Percentiles rank a stretch among this genome's conserved stretches.
Conservation (phyloP, 768 basidiomycete genomes). For the Lanmaoa rubissima region DNA sequence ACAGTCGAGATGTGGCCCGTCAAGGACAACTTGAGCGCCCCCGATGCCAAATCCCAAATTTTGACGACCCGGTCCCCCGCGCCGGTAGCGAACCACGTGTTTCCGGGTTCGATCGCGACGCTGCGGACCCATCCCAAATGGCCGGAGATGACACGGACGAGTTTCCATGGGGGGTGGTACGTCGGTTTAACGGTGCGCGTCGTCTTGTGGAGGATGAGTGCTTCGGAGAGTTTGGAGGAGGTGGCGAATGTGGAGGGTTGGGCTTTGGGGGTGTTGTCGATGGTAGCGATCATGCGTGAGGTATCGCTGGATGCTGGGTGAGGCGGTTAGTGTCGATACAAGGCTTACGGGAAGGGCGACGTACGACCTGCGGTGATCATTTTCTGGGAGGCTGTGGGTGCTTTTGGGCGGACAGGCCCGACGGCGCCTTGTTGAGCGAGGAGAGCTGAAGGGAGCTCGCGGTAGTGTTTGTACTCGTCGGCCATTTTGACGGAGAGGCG, state of each 20-base stretch:
- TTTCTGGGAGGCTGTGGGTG: slow-evolving; percentile 50
- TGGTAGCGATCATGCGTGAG: slow-evolving; percentile 67
- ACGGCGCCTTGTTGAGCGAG: slow-evolving; percentile 78
- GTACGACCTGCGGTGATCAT: slow-evolving; percentile 71
- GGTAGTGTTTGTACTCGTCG: slow-evolving; percentile 86
- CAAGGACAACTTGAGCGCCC: slow-evolving; percentile 94
- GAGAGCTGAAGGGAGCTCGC: slow-evolving; percentile 78
- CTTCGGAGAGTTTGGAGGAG: slow-evolving; percentile 72
- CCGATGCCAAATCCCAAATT: slow-evolving; percentile 97
- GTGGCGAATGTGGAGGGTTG: slow-evolving; percentile 72
- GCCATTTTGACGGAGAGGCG: slow-evolving; percentile 82
- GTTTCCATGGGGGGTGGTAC: slow-evolving; percentile 96
- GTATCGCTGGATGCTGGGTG: slow-evolving; percentile 41
- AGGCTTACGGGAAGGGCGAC: slow-evolving; percentile 18
- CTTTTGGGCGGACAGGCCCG: slow-evolving; percentile 62
- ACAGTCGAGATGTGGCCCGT: slow-evolving; percentile 99
- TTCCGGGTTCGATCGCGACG: slow-evolving; percentile 95
- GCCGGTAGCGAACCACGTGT: slow-evolving; percentile 98
- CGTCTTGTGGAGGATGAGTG: slow-evolving; percentile 89
- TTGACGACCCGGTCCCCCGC: slow-evolving; percentile 98
- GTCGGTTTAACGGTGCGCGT: slow-evolving; percentile 92
- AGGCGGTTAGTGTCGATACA: slow-evolving; percentile 10
- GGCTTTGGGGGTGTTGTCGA: slow-evolving; percentile 68
- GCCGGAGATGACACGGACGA: slow-evolving; percentile 93
- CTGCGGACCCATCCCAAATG: slow-evolving; percentile 98